Conservation (phyloP, 441 rosid genomes). For the Oxalis stricta region DNA sequence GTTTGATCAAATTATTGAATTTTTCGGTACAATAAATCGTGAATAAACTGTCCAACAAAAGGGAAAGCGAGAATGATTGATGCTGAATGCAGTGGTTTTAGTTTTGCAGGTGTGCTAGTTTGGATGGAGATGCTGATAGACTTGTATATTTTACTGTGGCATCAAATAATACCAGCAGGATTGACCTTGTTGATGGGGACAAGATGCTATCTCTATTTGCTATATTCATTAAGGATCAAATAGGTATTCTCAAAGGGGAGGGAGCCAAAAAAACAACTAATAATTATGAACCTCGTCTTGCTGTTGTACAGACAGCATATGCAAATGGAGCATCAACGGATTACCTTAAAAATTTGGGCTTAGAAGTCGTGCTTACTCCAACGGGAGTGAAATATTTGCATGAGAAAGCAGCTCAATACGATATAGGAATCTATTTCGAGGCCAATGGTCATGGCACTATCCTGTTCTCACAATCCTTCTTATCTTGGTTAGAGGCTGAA, state of each 20-base stretch:
- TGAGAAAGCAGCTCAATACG: constrained; percentile 62
- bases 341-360: constrained; percentile 53
- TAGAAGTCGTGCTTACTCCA: constrained; percentile 57
- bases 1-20: no score
- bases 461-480: constrained; percentile 51
- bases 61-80: background rate
- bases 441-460: constrained; percentile 98
- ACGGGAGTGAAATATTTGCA: constrained; percentile 92
- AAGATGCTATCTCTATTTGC: constrained; percentile 83
- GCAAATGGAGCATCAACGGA: constrained; percentile 84
- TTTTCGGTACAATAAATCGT: no score
- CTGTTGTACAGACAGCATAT: constrained; percentile 85
- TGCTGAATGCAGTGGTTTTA: constrained; percentile 11
- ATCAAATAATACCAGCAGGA: constrained; percentile 23
- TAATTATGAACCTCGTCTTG: constrained; percentile 34
- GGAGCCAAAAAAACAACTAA: constrained; percentile 12
- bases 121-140: constrained; percentile 97
- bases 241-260: constrained; percentile 26
- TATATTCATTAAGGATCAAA: constrained; percentile 64
- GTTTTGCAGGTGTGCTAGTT: constrained; percentile 79
- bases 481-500: constrained; percentile 41
- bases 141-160: constrained; percentile 59
- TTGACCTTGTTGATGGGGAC: constrained; percentile 79
- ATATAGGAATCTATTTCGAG: constrained; percentile 88
- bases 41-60: no score